These are phyloP conservation scores for Leccinum ochraceum DNA, from an alignment of 768 basidiomycete species.

Conservation along the genomic window DNA sequence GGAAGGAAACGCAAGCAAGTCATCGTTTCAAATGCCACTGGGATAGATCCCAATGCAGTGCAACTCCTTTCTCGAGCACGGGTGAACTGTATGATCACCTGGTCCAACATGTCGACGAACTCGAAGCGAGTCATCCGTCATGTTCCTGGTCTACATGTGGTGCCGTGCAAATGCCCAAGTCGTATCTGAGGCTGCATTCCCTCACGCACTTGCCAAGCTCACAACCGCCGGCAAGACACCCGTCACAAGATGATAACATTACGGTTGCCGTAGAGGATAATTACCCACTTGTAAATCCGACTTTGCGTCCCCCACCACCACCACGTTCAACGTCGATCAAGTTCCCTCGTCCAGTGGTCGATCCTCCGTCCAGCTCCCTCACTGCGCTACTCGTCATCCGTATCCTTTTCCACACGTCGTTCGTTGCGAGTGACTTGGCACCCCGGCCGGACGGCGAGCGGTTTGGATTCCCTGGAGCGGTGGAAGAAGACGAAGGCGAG, in stretches of 20 bases:
- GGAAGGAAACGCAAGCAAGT: constrained; percentile 54
- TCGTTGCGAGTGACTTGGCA: constrained; percentile 61
- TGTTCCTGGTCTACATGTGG: constrained; percentile 79
- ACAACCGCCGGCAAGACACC: constrained; percentile 56
- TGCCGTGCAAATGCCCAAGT: constrained; percentile 45
- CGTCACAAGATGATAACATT: constrained; percentile 72
- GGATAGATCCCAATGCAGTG: constrained; percentile 60
- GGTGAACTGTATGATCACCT: constrained; percentile 77
- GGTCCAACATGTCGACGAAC: constrained; percentile 52
- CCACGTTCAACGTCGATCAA: constrained; percentile 61
- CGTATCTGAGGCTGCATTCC: constrained; percentile 62
- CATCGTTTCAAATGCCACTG: constrained; percentile 79
- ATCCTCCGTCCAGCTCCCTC: constrained; percentile 74
- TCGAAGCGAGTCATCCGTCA: constrained; percentile 44
- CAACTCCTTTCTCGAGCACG: constrained; percentile 47
- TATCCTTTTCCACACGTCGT: constrained; percentile 78
- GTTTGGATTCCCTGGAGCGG: constrained; percentile 85
- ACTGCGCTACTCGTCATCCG: constrained; percentile 83
- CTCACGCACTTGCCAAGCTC: constrained; percentile 73
- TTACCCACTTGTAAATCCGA: constrained; percentile 63
- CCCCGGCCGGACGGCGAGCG: constrained; percentile 80
- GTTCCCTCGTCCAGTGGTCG: constrained; percentile 56
- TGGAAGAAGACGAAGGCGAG: constrained; percentile 77
- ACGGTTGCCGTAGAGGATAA: constrained; percentile 62
- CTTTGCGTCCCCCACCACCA: constrained; percentile 68